A percentile compares a stretch with the other conserved stretches of the same genome.
Evolutionary conservation across 257 asterid species (phyloP).

Genomic region (Perilla frutescens): DNA sequence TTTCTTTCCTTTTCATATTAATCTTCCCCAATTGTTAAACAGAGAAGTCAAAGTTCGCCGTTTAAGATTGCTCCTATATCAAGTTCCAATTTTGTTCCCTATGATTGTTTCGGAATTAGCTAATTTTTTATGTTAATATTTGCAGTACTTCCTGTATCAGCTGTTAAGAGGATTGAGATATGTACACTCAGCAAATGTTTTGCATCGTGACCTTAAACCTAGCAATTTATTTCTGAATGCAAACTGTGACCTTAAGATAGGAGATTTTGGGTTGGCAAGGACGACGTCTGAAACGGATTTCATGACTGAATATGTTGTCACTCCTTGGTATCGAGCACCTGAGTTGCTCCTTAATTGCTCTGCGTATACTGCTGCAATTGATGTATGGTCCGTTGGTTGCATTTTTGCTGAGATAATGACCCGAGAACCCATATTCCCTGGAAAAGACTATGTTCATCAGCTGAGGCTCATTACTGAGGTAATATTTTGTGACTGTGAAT

Average conservation of each 20-base stretch:
- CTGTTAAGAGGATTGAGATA: conserved; percentile 79
- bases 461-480: conserved; percentile 89
- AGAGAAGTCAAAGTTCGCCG: neutral
- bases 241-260: conserved; percentile 81
- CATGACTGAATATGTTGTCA: conserved; percentile 94
- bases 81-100: neutral
- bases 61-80: neutral
- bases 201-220: conserved; percentile 92
- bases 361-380: conserved; percentile 87
- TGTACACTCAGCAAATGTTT: conserved; percentile 86
- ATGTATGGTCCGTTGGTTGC: conserved; percentile 92
- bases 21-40: neutral
- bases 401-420: conserved; percentile 81
- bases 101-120: conserved; percentile 6
- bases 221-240: conserved; percentile 82
- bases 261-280: conserved; percentile 94
- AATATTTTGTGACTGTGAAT: conserved; percentile 21
- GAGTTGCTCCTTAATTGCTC: conserved; percentile 89
- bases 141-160: conserved; percentile 89
- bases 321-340: conserved; percentile 95
- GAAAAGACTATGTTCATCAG: conserved; percentile 87
- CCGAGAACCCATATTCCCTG: conserved; percentile 85
- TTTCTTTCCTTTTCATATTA: neutral
- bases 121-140: conserved; percentile 27
- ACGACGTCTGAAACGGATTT: conserved; percentile 87